Base-by-base conservation (phyloP, 306 rosid genomes). In the Glycine soja region DNA sequence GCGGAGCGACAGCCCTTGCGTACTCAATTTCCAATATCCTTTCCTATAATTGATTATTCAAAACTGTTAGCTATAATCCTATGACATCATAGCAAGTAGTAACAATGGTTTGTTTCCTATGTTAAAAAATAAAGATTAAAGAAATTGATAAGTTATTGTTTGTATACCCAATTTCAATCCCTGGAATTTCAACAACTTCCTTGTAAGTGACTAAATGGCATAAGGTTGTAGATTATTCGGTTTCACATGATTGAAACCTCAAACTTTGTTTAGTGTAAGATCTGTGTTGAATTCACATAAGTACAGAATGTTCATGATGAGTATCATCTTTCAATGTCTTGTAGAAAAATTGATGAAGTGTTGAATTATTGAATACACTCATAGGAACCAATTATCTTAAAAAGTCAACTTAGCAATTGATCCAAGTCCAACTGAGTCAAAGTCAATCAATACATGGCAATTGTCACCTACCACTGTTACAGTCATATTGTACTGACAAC, bases 1-100 rank as follows among this genome's bases (percentile, higher is more conserved):
- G 88, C 5, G 99, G 99, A 58, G 88, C 94, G 19, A 93, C 92
- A 14, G 87, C 93, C 86, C 88, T 85, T 45, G 87, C 76, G 78
- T 91, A 95, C 82, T 93, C 97, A 10, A 93, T 89, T 82, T 95
- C 99, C 92, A 95, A 83, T 77, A 79, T 76, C 59, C 84, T 90
- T 80, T 95, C 99, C 99, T 95, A 87, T 3, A 84, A 78, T 73
- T 59, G 61, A 70, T 58, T 65, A 56, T 74, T 64, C 48, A 70
- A 53, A 47, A 8, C 54, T 12, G 16, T 77, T 84, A 87, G 74
- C 46, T 54, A 69, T 52, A 70, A 61, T 72, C 11, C 10, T 15
- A 53, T 30, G 8, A 52, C 56, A 48, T 54, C 51, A 76, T 51
- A 57, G 18, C 50, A 38, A 72, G 30, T 61, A 1, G 11, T 61